phyloP scores from a whole-genome alignment of 805 yeast genomes.

The Saccharomyces paradoxus region DNA sequence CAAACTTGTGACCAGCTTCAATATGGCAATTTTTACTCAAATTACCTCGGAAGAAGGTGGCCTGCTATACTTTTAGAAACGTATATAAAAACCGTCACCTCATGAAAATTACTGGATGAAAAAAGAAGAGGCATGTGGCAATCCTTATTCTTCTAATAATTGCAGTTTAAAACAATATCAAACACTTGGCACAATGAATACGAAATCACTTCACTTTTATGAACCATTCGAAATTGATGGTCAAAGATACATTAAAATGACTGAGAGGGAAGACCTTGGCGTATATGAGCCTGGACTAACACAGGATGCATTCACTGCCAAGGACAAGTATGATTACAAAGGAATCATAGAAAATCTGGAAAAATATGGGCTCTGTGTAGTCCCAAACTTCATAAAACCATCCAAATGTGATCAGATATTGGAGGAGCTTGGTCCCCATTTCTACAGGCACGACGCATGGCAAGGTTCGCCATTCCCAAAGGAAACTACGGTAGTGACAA shows the following conservation, averaged over 20 bases:
- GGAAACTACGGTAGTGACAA: slow-evolving; percentile 20
- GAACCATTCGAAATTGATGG: neutral
- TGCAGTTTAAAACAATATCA: too few relatives aligned
- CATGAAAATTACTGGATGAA: neutral
- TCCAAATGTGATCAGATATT: slow-evolving; percentile 11
- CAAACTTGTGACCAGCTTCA: neutral
- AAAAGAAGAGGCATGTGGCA: neutral
- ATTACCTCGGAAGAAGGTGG: neutral
- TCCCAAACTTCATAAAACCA: slow-evolving; percentile 12
- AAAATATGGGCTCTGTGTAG: slow-evolving; percentile 21
- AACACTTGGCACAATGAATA: neutral
- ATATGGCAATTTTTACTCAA: neutral
- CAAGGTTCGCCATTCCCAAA: slow-evolving; percentile 22
- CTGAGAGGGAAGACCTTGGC: neutral
- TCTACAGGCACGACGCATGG: slow-evolving; percentile 17
- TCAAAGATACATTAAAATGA: neutral
- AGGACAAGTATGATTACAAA: slow-evolving; percentile 2
- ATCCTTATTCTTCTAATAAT: too few relatives aligned
- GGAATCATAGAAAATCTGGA: slow-evolving; percentile 12
- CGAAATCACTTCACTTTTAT: neutral
- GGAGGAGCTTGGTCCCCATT: slow-evolving; percentile 17
- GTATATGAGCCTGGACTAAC: neutral
- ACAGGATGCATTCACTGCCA: slow-evolving; percentile 2
- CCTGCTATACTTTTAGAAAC: neutral
- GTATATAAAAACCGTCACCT: neutral